phyloP scores from a whole-genome alignment of 2,329 filamentous ascomycete genomes.

The Cryphonectria radicalis region DNA sequence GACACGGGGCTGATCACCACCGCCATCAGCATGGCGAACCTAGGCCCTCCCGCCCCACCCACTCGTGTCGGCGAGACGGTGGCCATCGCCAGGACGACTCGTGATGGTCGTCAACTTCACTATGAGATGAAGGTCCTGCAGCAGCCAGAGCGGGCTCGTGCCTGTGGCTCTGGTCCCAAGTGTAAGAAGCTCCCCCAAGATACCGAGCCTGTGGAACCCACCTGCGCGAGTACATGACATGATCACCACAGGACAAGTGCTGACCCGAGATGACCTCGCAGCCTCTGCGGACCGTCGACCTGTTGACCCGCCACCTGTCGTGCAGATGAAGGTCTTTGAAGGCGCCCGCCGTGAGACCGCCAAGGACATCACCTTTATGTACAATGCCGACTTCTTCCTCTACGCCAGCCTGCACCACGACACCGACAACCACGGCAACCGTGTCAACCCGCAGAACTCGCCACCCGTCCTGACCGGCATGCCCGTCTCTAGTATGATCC shows the following conservation, averaged over 20 bases:
- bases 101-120: slow-evolving; percentile 75
- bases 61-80: slow-evolving; percentile 26
- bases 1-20: background rate
- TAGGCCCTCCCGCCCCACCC: slow-evolving; percentile 26
- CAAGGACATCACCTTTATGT: slow-evolving; percentile 81
- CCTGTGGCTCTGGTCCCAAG: slow-evolving; percentile 93
- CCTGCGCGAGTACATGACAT: background rate
- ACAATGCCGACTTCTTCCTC: slow-evolving; percentile 97
- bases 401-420: slow-evolving; percentile 90
- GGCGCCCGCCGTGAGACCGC: slow-evolving; percentile 64
- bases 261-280: slow-evolving; percentile 41
- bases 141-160: slow-evolving; percentile 90
- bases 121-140: slow-evolving; percentile 88
- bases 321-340: slow-evolving; percentile 86
- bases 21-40: slow-evolving; percentile 21
- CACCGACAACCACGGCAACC: slow-evolving; percentile 79
- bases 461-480: slow-evolving; percentile 91
- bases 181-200: slow-evolving; percentile 60
- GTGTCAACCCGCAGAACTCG: slow-evolving; percentile 68
- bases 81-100: slow-evolving; percentile 55
- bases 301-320: slow-evolving; percentile 92
- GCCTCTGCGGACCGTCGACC: slow-evolving; percentile 87
- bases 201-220: slow-evolving; percentile 28
- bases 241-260: background rate
- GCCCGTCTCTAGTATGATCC: slow-evolving; percentile 93